Evolutionary conservation across 78 protist genomes (phyloP), one percentile per base, ranked within the genome.

Genomic region (Capsaspora owczarzaki): DNA sequence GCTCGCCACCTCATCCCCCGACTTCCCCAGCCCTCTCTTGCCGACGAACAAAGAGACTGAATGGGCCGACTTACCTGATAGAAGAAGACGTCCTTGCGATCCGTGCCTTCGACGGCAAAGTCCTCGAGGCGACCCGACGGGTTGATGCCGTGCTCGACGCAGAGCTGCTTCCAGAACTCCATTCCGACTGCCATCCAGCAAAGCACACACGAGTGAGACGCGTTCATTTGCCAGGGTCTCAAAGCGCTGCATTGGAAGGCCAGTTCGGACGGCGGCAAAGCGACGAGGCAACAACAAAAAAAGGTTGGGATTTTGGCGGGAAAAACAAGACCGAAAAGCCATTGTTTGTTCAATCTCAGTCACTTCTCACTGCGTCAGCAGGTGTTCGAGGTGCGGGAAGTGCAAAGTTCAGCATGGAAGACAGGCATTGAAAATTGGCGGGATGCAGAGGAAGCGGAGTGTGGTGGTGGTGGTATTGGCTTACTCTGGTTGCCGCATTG

Each of bases 31-130:
- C n/a, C n/a, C n/a, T n/a, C n/a, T n/a, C n/a, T n/a, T n/a, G n/a
- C n/a, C n/a, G n/a, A n/a, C n/a, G n/a, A n/a, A n/a, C n/a, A n/a
- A n/a, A n/a, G n/a, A n/a, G n/a, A 46, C 25, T 46, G 51, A 5
- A 46, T 46, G 51, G 51, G 51, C 51, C 51, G 25, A 42, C 78
- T 3, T 1, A n/a, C 78, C 78, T 82, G 85, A 83, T 98, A 97
- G 91, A 97, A 98, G 75, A 97, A 98, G 56, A 98, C 99, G 75
- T 98, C 99, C 82, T 97, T 98, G 61, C 99, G 82, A 42, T 98
- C 99, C 31, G 76, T 51, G 16, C 94, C 94, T 0, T 81, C 87
- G 0, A 81, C 83, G 25, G 88, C 92, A 49, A 29, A 81, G n/a
- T 79, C 88, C 85, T 93, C 93, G n/a, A 97, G 83, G 22, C 61